These are phyloP conservation scores for Nemania diffusa DNA, from an alignment of 2,329 filamentous ascomycete species.

Conservation along the genomic window DNA sequence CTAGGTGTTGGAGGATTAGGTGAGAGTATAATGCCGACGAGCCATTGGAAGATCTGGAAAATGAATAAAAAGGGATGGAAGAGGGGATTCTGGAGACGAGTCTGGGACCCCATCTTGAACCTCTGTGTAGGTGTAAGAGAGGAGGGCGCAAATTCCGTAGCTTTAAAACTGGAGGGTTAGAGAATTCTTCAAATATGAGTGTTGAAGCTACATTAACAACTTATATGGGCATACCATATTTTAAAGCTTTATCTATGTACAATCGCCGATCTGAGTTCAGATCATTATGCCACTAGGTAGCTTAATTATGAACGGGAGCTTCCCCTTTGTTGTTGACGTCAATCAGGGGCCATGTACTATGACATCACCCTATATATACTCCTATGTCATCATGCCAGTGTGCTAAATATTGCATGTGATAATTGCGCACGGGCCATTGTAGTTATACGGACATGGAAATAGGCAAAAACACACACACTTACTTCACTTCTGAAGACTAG, in stretches of 20 bases:
- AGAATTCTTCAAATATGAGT: background rate
- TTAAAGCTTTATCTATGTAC: too few species aligned
- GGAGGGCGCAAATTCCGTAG: background rate
- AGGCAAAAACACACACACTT: too few species aligned
- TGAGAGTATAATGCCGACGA: constrained; percentile 72
- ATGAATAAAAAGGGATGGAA: constrained; percentile 68
- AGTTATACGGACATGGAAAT: background rate
- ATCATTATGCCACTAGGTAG: too few species aligned
- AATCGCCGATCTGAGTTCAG: too few species aligned
- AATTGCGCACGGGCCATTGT: constrained; percentile 1
- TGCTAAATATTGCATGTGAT: constrained; percentile 12
- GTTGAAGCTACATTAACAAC: background rate
- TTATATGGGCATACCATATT: too few species aligned
- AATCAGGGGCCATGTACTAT: background rate
- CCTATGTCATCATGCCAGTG: background rate
- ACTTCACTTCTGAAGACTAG: too few species aligned
- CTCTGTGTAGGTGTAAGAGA: background rate
- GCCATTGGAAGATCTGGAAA: constrained; percentile 73
- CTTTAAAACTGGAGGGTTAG: background rate
- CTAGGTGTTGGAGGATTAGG: constrained; percentile 73
- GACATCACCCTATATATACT: background rate
- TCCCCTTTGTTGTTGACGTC: background rate
- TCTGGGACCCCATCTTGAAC: constrained; percentile 36
- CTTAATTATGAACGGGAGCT: constrained; percentile 3
- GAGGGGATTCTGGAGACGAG: constrained; percentile 53